Base-by-base conservation (phyloP, 1,284 basidiomycete species). In the Cutaneotrichosporon sp. region DNA sequence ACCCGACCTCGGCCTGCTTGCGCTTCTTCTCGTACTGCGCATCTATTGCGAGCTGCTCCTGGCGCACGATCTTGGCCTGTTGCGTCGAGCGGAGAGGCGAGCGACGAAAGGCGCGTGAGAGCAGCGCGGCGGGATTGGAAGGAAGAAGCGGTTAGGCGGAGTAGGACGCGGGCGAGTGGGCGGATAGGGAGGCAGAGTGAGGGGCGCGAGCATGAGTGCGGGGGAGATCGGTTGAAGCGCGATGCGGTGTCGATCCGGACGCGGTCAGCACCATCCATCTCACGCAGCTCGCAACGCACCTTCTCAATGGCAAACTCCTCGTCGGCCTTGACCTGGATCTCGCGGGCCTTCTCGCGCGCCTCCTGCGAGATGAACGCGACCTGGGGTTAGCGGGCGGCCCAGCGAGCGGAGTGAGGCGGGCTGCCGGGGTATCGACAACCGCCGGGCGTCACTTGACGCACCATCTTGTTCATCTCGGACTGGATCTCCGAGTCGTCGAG, bases 401-500 rank as follows among this genome's bases (percentile, higher is more conserved):
- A 42, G 18, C 18, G 38, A 7, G 62, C 58, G 55, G n/a, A 20
- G 18, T 11, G 31, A 6, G 18, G n/a, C n/a, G n/a, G n/a, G n/a
- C n/a, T n/a, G n/a, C n/a, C n/a, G n/a, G n/a, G n/a, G n/a, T n/a
- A n/a, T n/a, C n/a, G n/a, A n/a, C n/a, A n/a, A n/a, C n/a, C n/a
- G n/a, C n/a, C n/a, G n/a, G n/a, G n/a, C n/a, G n/a, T n/a, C n/a
- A 24, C 20, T 2, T n/a, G 10, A 78, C 84, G 60, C 56, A 93
- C 95, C 95, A 98, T 97, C 88, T 98, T 98, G 84, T 94, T 97
- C 92, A 97, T 93, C 85, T 98, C 95, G 72, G 83, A 90, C 76
- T 94, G 84, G 42, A 98, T 95, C 82, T 98, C 95, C 74, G 95
- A 93, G 76, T 98, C 95, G 77, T 95, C 95, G 68, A 97, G 83